phyloP scores from a whole-genome alignment of 2,329 filamentous ascomycete genomes.

The Pseudocercospora vitis region DNA sequence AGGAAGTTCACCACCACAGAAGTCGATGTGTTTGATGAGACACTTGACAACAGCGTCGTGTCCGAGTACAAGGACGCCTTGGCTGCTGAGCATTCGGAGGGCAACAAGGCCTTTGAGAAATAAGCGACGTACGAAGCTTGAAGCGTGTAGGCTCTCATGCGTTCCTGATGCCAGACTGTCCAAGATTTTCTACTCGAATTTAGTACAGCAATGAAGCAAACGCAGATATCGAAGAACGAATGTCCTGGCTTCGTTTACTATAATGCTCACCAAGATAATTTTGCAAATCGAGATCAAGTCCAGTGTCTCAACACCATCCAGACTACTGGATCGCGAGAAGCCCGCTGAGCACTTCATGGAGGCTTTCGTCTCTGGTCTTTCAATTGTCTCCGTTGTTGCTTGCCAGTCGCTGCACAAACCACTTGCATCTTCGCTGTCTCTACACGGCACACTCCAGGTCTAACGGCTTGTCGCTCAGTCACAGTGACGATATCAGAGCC shows the following conservation, averaged over 20 bases:
- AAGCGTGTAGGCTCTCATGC: background rate
- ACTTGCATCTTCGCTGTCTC: background rate
- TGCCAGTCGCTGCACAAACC: background rate
- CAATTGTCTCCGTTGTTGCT: background rate
- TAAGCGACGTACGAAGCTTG: background rate
- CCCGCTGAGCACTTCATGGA: too few relatives aligned
- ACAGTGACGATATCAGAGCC: background rate
- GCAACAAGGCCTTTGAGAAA: constrained; percentile 5
- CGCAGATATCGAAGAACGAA: too few relatives aligned
- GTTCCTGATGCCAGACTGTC: background rate
- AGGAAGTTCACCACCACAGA: constrained; percentile 66
- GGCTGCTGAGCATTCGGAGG: constrained; percentile 22
- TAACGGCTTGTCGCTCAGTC: background rate
- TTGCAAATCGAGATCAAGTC: too few relatives aligned
- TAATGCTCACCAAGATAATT: too few relatives aligned
- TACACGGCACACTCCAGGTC: background rate
- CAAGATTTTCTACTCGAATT: background rate
- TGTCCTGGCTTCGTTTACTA: too few relatives aligned
- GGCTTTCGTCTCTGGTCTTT: too few relatives aligned
- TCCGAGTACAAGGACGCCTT: constrained; percentile 24
- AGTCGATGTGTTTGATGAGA: constrained; percentile 56
- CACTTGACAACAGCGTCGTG: constrained; percentile 36
- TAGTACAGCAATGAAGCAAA: too few relatives aligned
- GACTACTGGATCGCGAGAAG: too few relatives aligned
- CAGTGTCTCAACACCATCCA: too few relatives aligned